Evolutionary conservation across 1,284 basidiomycete genomes (phyloP).

Genomic region (Cryptococcus deneoformans): DNA sequence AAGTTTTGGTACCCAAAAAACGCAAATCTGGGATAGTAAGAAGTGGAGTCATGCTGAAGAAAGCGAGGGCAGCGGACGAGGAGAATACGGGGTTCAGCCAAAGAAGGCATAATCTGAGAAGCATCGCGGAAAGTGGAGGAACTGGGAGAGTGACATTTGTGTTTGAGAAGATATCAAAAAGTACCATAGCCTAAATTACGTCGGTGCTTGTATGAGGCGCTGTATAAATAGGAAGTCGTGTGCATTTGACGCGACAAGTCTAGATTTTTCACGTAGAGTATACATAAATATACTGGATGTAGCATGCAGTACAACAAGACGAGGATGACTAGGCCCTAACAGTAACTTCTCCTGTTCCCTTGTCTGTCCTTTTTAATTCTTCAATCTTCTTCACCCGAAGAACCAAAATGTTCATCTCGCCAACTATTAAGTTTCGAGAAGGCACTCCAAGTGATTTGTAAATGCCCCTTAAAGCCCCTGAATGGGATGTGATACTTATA

Average conservation of each 20-base stretch:
- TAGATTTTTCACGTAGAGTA: too few relatives aligned
- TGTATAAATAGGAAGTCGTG: too few relatives aligned
- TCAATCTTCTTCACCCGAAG: constrained; percentile 21
- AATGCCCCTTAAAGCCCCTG: constrained; percentile 28
- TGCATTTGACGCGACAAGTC: too few relatives aligned
- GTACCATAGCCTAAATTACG: too few relatives aligned
- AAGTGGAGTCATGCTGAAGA: neutral
- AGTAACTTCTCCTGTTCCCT: too few relatives aligned
- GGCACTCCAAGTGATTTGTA: constrained; percentile 28
- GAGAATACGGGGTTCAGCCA: constrained; percentile 1
- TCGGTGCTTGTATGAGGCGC: too few relatives aligned
- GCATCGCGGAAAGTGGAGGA: constrained; percentile 26
- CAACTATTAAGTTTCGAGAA: constrained; percentile 18
- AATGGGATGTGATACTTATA: constrained; percentile 33
- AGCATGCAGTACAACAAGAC: too few relatives aligned
- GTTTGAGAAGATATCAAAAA: constrained; percentile 42
- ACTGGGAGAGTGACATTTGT: constrained; percentile 44
- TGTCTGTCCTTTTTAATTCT: neutral
- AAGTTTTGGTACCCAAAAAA: constrained; percentile 7
- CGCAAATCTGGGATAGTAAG: constrained; percentile 16
- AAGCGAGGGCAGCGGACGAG: neutral
- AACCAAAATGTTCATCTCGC: constrained; percentile 41
- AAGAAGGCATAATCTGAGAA: constrained; percentile 32
- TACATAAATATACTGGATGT: too few relatives aligned
- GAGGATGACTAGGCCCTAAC: too few relatives aligned